These are phyloP conservation scores for Suillus ampliporus DNA, from an alignment of 768 basidiomycete genomes.

Conservation along the genomic window DNA sequence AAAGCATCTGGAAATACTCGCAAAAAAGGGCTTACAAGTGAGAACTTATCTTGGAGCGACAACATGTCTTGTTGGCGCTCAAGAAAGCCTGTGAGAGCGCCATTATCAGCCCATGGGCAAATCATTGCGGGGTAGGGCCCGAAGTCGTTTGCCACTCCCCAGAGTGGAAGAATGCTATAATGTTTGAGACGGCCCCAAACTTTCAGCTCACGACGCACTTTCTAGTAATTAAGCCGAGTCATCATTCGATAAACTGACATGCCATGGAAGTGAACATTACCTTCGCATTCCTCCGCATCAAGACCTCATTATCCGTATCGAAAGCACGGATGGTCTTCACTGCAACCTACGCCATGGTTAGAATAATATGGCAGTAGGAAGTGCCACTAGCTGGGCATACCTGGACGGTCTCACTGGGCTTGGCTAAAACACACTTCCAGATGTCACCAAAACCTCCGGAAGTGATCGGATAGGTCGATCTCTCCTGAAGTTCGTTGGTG, in stretches of 20 bases:
- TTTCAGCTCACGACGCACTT: slow-evolving; percentile 26
- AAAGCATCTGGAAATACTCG: background rate
- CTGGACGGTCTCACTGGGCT: background rate
- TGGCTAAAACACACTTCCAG: slow-evolving; percentile 10
- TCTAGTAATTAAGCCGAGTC: slow-evolving; percentile 15
- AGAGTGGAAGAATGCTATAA: slow-evolving; percentile 26
- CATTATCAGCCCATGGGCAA: slow-evolving; percentile 27
- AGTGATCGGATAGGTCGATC: background rate
- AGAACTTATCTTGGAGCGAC: slow-evolving; percentile 15
- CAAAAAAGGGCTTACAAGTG: slow-evolving; percentile 19
- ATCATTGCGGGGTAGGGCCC: slow-evolving; percentile 29
- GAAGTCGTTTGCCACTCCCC: slow-evolving; percentile 23
- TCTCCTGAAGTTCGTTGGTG: background rate
- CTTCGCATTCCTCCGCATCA: background rate
- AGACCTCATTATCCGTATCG: background rate
- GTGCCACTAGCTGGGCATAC: background rate
- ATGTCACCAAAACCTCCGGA: slow-evolving; percentile 12
- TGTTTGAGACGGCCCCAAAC: slow-evolving; percentile 28
- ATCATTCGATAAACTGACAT: background rate
- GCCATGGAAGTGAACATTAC: background rate
- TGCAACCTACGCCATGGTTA: slow-evolving; percentile 10
- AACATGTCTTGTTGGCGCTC: slow-evolving; percentile 11
- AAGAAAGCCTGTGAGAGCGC: slow-evolving; percentile 20
- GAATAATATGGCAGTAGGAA: background rate
- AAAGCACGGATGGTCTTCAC: slow-evolving; percentile 10